phyloP scores from a whole-genome alignment of 1,284 basidiomycete species.

The Porodaedalea pini region DNA sequence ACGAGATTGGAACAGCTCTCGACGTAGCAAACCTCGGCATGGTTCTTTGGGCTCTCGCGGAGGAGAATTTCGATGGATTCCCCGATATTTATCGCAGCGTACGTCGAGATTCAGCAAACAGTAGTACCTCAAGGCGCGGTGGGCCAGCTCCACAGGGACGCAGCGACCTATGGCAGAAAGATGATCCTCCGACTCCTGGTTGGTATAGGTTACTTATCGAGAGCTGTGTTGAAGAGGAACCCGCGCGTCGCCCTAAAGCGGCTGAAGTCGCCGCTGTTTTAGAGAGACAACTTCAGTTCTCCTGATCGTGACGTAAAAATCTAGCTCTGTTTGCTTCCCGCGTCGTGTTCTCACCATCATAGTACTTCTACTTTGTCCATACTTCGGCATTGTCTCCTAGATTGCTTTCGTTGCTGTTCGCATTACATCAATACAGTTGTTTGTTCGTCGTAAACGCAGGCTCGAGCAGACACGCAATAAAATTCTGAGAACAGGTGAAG shows the following conservation, averaged over 20 bases:
- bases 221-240: constrained; percentile 12
- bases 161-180: background rate
- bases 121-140: background rate
- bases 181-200: background rate
- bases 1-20: constrained; percentile 1
- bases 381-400: no score
- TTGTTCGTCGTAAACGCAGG: no score
- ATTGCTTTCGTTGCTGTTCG: no score
- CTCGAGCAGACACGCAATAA: no score
- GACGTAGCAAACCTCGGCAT: constrained; percentile 14
- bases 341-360: no score
- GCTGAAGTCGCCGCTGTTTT: constrained; percentile 6
- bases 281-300: background rate
- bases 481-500: no score
- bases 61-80: constrained; percentile 9
- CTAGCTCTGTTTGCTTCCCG: no score
- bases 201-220: constrained; percentile 10
- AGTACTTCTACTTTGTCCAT: no score
- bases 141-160: background rate
- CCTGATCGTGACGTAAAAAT: background rate
- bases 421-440: no score
- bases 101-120: background rate
- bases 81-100: background rate
- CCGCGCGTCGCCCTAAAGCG: constrained; percentile 3
- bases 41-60: constrained; percentile 14